Evolutionary conservation across 805 yeast genomes (phyloP), one percentile per base, ranked within the genome.

Genomic region (Candida ovalis): DNA sequence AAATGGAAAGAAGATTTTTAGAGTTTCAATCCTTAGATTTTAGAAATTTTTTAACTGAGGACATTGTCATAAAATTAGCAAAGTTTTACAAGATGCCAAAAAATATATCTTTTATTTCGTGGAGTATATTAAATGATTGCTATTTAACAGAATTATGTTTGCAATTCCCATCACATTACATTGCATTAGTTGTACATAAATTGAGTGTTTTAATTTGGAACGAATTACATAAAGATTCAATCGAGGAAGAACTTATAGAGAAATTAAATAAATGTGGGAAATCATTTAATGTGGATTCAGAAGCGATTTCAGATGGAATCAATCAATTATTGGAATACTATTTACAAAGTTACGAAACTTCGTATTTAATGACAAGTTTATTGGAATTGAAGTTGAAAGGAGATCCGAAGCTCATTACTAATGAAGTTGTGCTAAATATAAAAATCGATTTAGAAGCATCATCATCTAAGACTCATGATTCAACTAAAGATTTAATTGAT

Each of bases 1-100:
- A 71, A 17, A 57, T 84, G 33, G 97, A 90, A 63, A 81, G 83
- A 55, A 82, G 80, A 59, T 71, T 90, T 43, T 70, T 91, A 54
- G 96, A 90, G 59, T 75, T 87, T 1, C 77, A 86, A 54, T 80
- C 85, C 21, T 91, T 90, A 61, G 96, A 90, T 63, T 88, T 88
- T 59, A 74, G 95, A 55, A 74, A 78, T 39, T 80, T 81, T 44
- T 80, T 79, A 43, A 75, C 81, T 24, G 96, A 88, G 62, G 82
- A 79, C 54, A 75, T 81, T 53, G 72, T 86, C 9, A 74, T 88
- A 18, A 83, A 84, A 56, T 74, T 78, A 53, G 75, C 78, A 40
- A 86, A 79, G 60, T 74, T 69, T 46, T 68, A 75, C 43, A 62
- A 66, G 1, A 51, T 82, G 13, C 70, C 74, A 21, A 72, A 76